A percentile compares a stretch with the other conserved stretches of the same genome.
phyloP scores from a whole-genome alignment of 2,329 filamentous ascomycete species.

The Fusarium sp. region DNA sequence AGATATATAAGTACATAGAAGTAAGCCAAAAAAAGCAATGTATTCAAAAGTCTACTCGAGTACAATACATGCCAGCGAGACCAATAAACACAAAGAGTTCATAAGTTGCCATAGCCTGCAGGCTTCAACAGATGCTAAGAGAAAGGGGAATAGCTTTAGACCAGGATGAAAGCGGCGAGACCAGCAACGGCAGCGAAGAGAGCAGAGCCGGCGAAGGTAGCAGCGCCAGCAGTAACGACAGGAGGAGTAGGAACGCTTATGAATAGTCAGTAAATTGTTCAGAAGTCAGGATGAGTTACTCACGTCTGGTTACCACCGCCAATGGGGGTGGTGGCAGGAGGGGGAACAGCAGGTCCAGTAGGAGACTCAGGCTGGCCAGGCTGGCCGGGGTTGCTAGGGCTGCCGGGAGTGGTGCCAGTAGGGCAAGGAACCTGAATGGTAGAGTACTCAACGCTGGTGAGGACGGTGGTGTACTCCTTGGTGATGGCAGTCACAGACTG shows the following conservation, averaged over 20 bases:
- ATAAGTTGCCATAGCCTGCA: conserved; percentile 53
- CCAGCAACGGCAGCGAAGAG: conserved; percentile 64
- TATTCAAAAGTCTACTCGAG: conserved; percentile 51
- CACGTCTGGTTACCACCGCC: conserved; percentile 46
- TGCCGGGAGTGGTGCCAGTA: conserved; percentile 26
- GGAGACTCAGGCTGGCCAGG: conserved; percentile 16
- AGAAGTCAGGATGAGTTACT: conserved; percentile 32
- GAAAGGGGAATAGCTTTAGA: conserved; percentile 58
- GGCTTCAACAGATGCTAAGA: conserved; percentile 50
- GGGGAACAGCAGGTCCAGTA: conserved; percentile 38
- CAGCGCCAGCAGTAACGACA: conserved; percentile 61
- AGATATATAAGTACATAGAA: conserved; percentile 53
- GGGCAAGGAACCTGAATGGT: conserved; percentile 45
- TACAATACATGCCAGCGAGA: conserved; percentile 51
- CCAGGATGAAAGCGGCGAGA: conserved; percentile 63
- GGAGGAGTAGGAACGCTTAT: conserved; percentile 40
- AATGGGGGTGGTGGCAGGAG: conserved; percentile 41
- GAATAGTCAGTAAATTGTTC: conserved; percentile 20
- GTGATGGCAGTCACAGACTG: conserved; percentile 61
- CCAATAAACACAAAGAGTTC: conserved; percentile 44
- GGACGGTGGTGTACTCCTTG: conserved; percentile 65
- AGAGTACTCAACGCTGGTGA: conserved; percentile 64
- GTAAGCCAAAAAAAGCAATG: conserved; percentile 42
- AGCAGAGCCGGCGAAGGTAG: conserved; percentile 62
- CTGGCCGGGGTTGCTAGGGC: conserved; percentile 8